Evolutionary conservation across 192 early-diverging fungal genomes (phyloP), one percentile per base, ranked within the genome.

Genomic region (Physocladia obscura): DNA sequence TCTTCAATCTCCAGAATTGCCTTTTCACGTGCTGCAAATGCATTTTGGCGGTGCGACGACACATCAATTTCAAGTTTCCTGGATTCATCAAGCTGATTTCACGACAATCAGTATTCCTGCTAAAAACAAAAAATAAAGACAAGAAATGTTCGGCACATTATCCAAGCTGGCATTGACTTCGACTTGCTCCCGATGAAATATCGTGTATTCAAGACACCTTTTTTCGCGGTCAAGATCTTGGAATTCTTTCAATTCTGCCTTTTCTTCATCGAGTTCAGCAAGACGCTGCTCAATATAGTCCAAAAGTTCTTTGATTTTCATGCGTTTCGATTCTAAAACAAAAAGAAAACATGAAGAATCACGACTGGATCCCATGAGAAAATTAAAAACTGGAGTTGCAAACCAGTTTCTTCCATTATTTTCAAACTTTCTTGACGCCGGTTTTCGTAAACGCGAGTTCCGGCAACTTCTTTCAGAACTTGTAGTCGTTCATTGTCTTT

Each of bases 401-500:
- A 68, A 90, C 90, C 90, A 36, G 93, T 96, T 56, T 97, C 95
- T 24, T 91, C 88, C 80, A 99, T 91, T 51, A 97, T 89, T 76
- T 93, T 95, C 59, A 92, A 80, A 83, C 92, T 94, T 77, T 91
- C 94, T 39, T 86, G 75, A 58, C 97, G 84, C 4, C 94, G 83
- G 62, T 93, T 86, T 83, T 99, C 97, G 72, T 99, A 99, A 6
- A 97, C 91, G 31, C 89, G 81, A 4, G 97, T 99, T 27, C 97
- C 97, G 3, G 97, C 97, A n/a, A 99, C 94, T 61, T 98, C 95
- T 71, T 98, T 99, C 17, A 99, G 84, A 47, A 99, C 64, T 36
- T 91, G 83, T 58, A 99, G 74, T 3, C 97, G 81, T 77, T 96
- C 97, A 26, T 74, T 67, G 67, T 99, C 97, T 73, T 97, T 95